phyloP scores from a whole-genome alignment of 2,329 filamentous ascomycete genomes.

The Penicillium sp. region DNA sequence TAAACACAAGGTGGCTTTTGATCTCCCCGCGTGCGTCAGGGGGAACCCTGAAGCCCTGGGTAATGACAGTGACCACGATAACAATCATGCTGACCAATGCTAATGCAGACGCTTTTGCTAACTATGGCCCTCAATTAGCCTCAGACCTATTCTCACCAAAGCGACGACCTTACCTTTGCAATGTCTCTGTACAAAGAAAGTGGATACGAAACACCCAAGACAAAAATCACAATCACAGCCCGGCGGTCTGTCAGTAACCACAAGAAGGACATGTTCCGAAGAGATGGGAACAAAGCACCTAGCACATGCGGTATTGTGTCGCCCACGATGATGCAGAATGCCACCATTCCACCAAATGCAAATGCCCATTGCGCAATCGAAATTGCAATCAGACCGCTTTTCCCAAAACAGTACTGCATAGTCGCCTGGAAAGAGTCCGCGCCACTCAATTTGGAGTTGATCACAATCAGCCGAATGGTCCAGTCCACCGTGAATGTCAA shows the following conservation, averaged over 20 bases:
- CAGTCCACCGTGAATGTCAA: constrained; percentile 90
- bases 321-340: constrained; percentile 95
- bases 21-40: constrained; percentile 71
- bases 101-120: constrained; percentile 93
- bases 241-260: constrained; percentile 79
- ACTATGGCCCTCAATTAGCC: constrained; percentile 59
- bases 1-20: constrained; percentile 71
- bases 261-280: constrained; percentile 72
- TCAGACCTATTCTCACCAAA: not conserved
- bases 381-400: constrained; percentile 83
- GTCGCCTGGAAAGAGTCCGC: constrained; percentile 94
- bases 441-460: constrained; percentile 95
- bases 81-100: constrained; percentile 90
- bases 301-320: constrained; percentile 94
- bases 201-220: constrained; percentile 83
- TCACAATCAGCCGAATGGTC: constrained; percentile 95
- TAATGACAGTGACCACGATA: constrained; percentile 84
- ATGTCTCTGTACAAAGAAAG: constrained; percentile 95
- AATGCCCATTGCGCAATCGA: constrained; percentile 94
- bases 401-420: constrained; percentile 92
- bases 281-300: constrained; percentile 74
- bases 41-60: constrained; percentile 77
- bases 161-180: constrained; percentile 68
- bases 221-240: constrained; percentile 84
- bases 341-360: constrained; percentile 98